Evolutionary conservation across 2,329 filamentous ascomycete species (phyloP).

Genomic region (Ceratocystis eucalypticola): DNA sequence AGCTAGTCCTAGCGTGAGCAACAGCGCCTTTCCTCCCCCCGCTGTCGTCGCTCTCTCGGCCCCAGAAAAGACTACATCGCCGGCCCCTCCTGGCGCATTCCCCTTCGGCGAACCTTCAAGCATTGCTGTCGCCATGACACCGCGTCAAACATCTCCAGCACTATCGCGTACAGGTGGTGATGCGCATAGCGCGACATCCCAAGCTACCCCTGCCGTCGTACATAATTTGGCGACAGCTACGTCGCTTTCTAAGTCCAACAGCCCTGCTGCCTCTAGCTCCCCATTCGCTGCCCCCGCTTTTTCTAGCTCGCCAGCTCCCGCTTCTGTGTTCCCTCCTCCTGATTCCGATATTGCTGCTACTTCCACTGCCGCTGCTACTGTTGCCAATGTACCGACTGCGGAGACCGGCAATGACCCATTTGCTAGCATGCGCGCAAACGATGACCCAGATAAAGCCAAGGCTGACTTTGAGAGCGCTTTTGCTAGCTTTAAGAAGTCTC

Average conservation of each 20-base stretch:
- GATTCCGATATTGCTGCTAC: conserved; percentile 17
- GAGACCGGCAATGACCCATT: conserved; percentile 8
- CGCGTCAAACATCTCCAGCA: conserved; percentile 63
- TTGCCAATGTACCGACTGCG: background rate
- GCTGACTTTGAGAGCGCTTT: conserved; percentile 79
- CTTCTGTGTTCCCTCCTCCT: conserved; percentile 21
- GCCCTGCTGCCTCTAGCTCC: conserved; percentile 12
- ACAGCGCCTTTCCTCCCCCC: conserved; percentile 3
- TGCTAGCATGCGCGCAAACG: conserved; percentile 31
- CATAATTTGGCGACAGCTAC: conserved; percentile 23
- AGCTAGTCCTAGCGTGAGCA: conserved; percentile 26
- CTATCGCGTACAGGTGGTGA: conserved; percentile 35
- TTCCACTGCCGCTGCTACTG: conserved; percentile 3
- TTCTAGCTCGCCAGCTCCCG: conserved; percentile 7
- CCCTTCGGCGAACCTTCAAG: conserved; percentile 48
- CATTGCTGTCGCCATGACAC: conserved; percentile 41
- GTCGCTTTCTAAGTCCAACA: conserved; percentile 19
- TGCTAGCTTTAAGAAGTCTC: conserved; percentile 52
- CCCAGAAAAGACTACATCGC: conserved; percentile 13
- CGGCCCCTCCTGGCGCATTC: conserved; percentile 26
- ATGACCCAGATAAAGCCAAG: conserved; percentile 50
- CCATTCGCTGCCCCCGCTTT: conserved; percentile 8
- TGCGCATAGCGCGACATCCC: conserved; percentile 11
- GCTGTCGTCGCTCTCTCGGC: background rate
- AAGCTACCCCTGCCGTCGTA: conserved; percentile 25